A percentile compares a stretch with the other conserved stretches of the same genome.
Evolutionary conservation across 2,329 filamentous ascomycete genomes (phyloP).

Genomic region (Coniochaeta ligniaria): DNA sequence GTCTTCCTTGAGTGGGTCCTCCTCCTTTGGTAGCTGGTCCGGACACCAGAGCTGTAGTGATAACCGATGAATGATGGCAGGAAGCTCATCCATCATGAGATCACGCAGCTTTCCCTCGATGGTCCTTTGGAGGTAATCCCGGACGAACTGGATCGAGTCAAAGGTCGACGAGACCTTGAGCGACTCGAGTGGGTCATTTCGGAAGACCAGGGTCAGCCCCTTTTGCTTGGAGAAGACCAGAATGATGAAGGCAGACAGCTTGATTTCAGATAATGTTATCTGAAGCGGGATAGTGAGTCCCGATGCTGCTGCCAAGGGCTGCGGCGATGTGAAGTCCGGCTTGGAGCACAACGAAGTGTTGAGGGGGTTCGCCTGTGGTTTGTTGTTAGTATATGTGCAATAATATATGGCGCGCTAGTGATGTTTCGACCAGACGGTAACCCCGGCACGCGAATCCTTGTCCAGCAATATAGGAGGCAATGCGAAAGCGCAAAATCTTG

Average conservation of each 20-base stretch:
- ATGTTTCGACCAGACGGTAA: conserved; percentile 10
- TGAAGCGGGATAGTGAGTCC: conserved; percentile 95
- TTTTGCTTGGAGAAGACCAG: conserved; percentile 97
- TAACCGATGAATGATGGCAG: conserved; percentile 89
- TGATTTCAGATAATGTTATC: conserved; percentile 92
- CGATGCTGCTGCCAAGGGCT: conserved; percentile 83
- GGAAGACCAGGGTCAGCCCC: conserved; percentile 90
- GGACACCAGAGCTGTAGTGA: conserved; percentile 86
- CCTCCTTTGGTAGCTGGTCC: conserved; percentile 67
- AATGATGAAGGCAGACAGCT: conserved; percentile 94
- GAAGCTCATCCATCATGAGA: conserved; percentile 95
- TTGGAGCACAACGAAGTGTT: conserved; percentile 94
- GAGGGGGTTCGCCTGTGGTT: conserved; percentile 73
- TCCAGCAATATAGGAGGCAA: conserved; percentile 23
- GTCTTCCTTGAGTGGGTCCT: conserved; percentile 46
- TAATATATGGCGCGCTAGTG: conserved; percentile 24
- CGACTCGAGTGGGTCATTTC: conserved; percentile 95
- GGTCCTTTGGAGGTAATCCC: conserved; percentile 91
- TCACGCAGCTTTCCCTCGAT: conserved; percentile 91
- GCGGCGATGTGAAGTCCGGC: conserved; percentile 84
- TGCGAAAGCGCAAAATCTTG: conserved; percentile 16
- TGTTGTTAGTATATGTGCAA: conserved; percentile 39
- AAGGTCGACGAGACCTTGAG: conserved; percentile 98
- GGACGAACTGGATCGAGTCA: conserved; percentile 96
- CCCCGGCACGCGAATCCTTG: conserved; percentile 25